phyloP scores from a whole-genome alignment of 2,329 filamentous ascomycete species.

The Didymella keratinophila region DNA sequence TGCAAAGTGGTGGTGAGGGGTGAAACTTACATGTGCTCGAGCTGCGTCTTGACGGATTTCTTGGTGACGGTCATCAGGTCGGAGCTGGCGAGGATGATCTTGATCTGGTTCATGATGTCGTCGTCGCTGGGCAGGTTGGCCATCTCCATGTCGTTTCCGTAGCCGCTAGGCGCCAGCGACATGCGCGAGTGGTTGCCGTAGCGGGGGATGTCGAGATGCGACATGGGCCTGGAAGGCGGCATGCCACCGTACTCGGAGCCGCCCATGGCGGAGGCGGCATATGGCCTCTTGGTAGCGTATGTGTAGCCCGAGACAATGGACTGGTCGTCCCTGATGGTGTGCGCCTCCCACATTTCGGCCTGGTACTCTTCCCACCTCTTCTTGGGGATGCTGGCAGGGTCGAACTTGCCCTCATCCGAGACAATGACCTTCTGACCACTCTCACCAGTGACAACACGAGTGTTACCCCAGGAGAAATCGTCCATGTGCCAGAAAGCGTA shows the following conservation, averaged over 20 bases:
- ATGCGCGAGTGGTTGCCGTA: conserved; percentile 54
- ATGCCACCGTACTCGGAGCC: conserved; percentile 69
- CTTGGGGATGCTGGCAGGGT: conserved; percentile 87
- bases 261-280: conserved; percentile 55
- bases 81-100: conserved; percentile 88
- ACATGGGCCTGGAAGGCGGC: conserved; percentile 63
- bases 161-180: conserved; percentile 66
- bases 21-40: conserved; percentile 72
- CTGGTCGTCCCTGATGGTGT: conserved; percentile 81
- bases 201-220: conserved; percentile 65
- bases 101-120: conserved; percentile 88
- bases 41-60: conserved; percentile 94
- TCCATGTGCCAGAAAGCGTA: conserved; percentile 99
- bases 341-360: conserved; percentile 94
- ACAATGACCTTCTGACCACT: conserved; percentile 91
- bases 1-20: not conserved
- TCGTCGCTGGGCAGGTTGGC: conserved; percentile 86
- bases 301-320: conserved; percentile 94
- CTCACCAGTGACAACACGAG: conserved; percentile 94
- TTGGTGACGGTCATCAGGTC: conserved; percentile 99
- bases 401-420: conserved; percentile 97
- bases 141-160: conserved; percentile 70
- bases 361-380: conserved; percentile 99
- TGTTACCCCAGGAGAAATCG: conserved; percentile 99
- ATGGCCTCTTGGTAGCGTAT: conserved; percentile 82